phyloP scores from a whole-genome alignment of 1,284 basidiomycete genomes.

The Anthracocystis walkeri region DNA sequence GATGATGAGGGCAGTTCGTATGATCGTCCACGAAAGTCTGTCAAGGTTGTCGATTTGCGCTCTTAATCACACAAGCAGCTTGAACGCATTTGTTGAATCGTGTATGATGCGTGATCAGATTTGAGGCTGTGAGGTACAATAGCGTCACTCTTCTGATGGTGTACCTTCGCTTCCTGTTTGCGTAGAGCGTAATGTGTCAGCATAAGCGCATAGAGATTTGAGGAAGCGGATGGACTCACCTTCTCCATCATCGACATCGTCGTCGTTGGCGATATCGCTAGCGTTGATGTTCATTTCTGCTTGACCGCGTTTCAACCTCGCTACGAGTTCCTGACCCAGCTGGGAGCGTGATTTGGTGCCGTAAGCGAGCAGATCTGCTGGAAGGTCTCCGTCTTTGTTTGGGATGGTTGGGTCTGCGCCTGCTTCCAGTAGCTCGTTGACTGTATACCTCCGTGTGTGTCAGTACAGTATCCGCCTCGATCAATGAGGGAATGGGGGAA shows the following conservation, averaged over 20 bases:
- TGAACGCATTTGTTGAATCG: neutral
- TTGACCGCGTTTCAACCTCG: slow-evolving; percentile 50
- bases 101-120: slow-evolving; percentile 4
- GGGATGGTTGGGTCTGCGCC: slow-evolving; percentile 60
- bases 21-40: slow-evolving; percentile 34
- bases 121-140: neutral
- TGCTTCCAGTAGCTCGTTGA: slow-evolving; percentile 63
- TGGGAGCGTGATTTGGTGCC: slow-evolving; percentile 48
- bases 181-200: neutral
- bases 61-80: neutral
- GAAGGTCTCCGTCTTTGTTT: slow-evolving; percentile 62
- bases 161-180: slow-evolving; percentile 51
- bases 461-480: neutral
- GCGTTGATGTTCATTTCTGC: slow-evolving; percentile 50
- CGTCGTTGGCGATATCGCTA: slow-evolving; percentile 54
- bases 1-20: slow-evolving; percentile 12
- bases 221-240: slow-evolving; percentile 18
- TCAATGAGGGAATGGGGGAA: neutral
- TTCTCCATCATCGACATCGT: slow-evolving; percentile 42
- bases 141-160: slow-evolving; percentile 41
- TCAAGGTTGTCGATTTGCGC: slow-evolving; percentile 41
- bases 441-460: slow-evolving; percentile 15
- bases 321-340: slow-evolving; percentile 54
- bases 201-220: neutral
- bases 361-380: slow-evolving; percentile 56